A percentile compares a stretch with the other conserved stretches of the same genome.
phyloP scores from a whole-genome alignment of 148 eudicot species.

The Vaccinium macrocarpon region DNA sequence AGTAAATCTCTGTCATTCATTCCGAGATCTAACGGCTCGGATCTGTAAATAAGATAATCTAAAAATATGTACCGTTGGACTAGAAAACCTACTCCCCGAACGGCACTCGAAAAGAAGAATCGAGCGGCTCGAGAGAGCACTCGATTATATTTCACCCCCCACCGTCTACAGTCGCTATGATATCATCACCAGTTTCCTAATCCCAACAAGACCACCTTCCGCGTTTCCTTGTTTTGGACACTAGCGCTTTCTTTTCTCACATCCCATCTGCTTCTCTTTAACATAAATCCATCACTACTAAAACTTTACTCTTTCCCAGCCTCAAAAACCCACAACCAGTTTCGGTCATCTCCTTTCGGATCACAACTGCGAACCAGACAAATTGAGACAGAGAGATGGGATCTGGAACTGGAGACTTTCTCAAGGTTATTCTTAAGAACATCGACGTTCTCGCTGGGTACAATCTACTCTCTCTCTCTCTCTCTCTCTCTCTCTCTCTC shows the following conservation, averaged over 20 bases:
- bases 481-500: background rate
- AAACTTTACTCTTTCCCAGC: background rate
- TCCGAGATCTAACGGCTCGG: too few species aligned
- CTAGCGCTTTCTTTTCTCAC: background rate
- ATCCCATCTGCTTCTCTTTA: background rate
- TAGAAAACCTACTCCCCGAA: too few species aligned
- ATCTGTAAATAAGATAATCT: too few species aligned
- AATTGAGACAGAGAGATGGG: constrained; percentile 8
- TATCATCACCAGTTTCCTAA: background rate
- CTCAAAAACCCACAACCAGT: background rate
- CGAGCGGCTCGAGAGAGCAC: too few species aligned
- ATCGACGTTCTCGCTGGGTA: constrained; percentile 97
- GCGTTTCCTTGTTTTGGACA: background rate
- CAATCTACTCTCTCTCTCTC: constrained; percentile 1
- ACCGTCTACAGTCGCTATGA: too few species aligned
- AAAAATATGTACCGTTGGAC: too few species aligned
- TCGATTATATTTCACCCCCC: too few species aligned
- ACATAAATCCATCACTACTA: background rate
- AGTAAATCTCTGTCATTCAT: too few species aligned
- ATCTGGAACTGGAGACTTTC: constrained; percentile 57
- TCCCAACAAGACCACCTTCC: background rate
- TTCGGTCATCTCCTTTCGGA: constrained; percentile 2
- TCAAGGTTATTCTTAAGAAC: constrained; percentile 60
- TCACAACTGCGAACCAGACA: background rate
- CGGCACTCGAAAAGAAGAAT: too few species aligned